Evolutionary conservation across 805 yeast genomes (phyloP).

Genomic region (Sugiyamaella smithiae): DNA sequence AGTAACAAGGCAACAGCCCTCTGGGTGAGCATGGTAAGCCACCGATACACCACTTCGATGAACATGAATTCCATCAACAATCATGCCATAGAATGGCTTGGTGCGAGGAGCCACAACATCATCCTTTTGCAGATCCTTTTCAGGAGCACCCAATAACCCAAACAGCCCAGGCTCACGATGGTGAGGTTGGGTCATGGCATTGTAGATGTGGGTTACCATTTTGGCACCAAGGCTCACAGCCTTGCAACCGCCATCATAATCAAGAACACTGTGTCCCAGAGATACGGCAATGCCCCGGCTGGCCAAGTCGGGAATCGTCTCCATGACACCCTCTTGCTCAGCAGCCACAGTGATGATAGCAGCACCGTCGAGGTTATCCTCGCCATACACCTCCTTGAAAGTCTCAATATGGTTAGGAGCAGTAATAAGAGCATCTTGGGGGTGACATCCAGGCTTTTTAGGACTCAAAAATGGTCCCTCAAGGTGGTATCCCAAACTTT

Average conservation of each 20-base stretch:
- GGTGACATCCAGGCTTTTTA: conserved; percentile 52
- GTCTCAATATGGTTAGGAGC: conserved; percentile 34
- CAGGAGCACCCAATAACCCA: conserved; percentile 44
- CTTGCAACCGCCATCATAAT: conserved; percentile 34
- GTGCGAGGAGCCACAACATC: not conserved
- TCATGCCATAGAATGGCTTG: conserved; percentile 51
- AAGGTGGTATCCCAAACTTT: conserved; percentile 51
- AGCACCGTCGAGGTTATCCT: conserved; percentile 37
- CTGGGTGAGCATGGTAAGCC: conserved; percentile 51
- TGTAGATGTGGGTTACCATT: conserved; percentile 61
- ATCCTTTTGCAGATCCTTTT: conserved; percentile 19
- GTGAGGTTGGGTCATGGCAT: conserved; percentile 61
- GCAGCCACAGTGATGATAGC: conserved; percentile 53
- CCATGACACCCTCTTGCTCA: conserved; percentile 47
- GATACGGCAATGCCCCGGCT: conserved; percentile 40
- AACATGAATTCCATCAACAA: conserved; percentile 59
- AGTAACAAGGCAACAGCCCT: conserved; percentile 54
- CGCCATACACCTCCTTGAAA: conserved; percentile 41
- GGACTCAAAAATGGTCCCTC: conserved; percentile 58
- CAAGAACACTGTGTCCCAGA: conserved; percentile 47
- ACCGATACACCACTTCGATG: conserved; percentile 51
- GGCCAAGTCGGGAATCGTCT: conserved; percentile 39
- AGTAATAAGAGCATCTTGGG: conserved; percentile 46
- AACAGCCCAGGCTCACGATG: conserved; percentile 58
- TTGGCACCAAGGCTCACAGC: conserved; percentile 53